Evolutionary conservation across 768 basidiomycete genomes (phyloP), one percentile per base, ranked within the genome.

Genomic region (Termitomyces bulborhizus): DNA sequence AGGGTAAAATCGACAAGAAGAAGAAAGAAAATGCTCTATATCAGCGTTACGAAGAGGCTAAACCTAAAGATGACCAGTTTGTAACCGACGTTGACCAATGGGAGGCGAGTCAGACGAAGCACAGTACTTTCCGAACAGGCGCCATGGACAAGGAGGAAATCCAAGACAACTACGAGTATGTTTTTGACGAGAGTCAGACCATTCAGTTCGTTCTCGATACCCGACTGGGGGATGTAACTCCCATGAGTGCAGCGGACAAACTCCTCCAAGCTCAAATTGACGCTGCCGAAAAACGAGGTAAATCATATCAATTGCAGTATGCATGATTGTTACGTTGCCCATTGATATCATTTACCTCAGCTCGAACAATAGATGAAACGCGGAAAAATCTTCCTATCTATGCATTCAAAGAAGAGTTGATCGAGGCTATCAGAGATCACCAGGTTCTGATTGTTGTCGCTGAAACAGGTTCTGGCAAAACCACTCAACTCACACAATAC

Each of bases 401-500:
- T 64, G 75, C 81, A 12, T 96, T 86, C 73, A 90, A 94, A 49
- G 86, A 96, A 44, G 78, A 93, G 53, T 83, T 98, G 21, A 84
- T 99, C 8, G 81, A 85, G 21, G 97, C 97, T 0, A 87, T 99
- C 57, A 82, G 83, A 42, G 83, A 93, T 36, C 89, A 97, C 65
- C 97, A 98, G 65, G 90, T 98, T 18, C 83, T 99, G 60, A 94
- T 99, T 55, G 93, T 99, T 46, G 94, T 97, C 48, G 97, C 96
- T 11, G 97, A 99, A 72, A 98, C 97, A 0, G 97, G 97, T 24
- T 98, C 97, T 2, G 97, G 97, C 36, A 99, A 99, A 73, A 99
- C 97, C 1, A 99, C 97, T 0, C 97, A 99, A 68, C 77, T 99
- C 3, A 96, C 97, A 0, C 97, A 99, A 67, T 99, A 98, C 68